Conservation (phyloP, 495 filamentous ascomycete genomes). For the Penicillium cosmopolitanum region DNA sequence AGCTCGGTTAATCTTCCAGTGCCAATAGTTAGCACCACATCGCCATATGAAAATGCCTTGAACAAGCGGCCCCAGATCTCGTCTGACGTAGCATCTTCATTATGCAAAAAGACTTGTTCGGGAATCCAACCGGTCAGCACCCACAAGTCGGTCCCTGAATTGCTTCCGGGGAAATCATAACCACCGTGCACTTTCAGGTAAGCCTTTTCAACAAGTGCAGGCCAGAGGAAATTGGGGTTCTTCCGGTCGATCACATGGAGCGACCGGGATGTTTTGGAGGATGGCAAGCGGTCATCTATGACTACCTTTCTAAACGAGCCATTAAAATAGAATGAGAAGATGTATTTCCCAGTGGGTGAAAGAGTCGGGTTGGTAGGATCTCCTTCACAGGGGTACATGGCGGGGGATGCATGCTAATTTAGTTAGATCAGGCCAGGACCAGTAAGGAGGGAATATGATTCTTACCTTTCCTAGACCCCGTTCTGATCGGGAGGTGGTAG, state of each 20-base stretch:
- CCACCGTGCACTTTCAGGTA: slow-evolving; percentile 96
- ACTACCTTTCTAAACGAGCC: slow-evolving; percentile 84
- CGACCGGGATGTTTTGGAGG: slow-evolving; percentile 69
- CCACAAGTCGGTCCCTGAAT: slow-evolving; percentile 92
- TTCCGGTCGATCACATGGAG: slow-evolving; percentile 89
- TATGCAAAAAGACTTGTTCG: slow-evolving; percentile 89
- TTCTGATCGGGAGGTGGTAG: slow-evolving; percentile 67
- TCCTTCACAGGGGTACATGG: slow-evolving; percentile 74
- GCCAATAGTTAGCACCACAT: slow-evolving; percentile 87
- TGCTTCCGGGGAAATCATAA: slow-evolving; percentile 98
- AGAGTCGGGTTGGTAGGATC: slow-evolving; percentile 54
- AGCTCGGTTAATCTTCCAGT: slow-evolving; percentile 75
- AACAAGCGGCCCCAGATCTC: slow-evolving; percentile 79
- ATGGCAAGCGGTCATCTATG: slow-evolving; percentile 90
- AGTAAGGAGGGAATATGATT: neutral
- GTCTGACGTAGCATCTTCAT: slow-evolving; percentile 73
- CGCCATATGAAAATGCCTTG: slow-evolving; percentile 72
- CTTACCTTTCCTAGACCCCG: slow-evolving; percentile 62
- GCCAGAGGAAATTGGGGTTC: slow-evolving; percentile 78
- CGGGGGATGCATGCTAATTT: slow-evolving; percentile 63
- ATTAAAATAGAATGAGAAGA: slow-evolving; percentile 92
- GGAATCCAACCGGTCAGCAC: slow-evolving; percentile 95
- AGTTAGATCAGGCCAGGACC: slow-evolving; percentile 22
- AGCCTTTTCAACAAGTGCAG: slow-evolving; percentile 94
- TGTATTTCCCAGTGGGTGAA: slow-evolving; percentile 84